These are phyloP conservation scores for Yarrowia yakushimensis DNA, from an alignment of 805 yeast species.

Conservation along the genomic window DNA sequence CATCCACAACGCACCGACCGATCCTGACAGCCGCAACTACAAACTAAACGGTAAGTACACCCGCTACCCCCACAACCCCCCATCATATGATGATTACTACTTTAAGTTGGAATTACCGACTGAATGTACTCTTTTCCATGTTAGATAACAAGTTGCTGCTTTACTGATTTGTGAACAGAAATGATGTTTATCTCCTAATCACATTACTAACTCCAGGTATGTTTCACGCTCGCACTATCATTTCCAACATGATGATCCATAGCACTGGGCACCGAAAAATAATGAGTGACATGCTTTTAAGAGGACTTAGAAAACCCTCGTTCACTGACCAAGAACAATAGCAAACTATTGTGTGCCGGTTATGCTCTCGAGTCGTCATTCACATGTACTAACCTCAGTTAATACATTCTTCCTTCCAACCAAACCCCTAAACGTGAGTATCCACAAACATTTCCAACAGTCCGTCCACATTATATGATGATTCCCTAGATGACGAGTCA, in stretches of 20 bases:
- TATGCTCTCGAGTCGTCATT: not conserved
- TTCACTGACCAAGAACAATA: constrained; percentile 53
- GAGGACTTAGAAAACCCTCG: constrained; percentile 99
- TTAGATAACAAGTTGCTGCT: constrained; percentile 61
- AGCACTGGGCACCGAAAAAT: constrained; percentile 98
- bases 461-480: constrained; percentile 18
- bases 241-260: constrained; percentile 64
- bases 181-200: not conserved
- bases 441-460: not conserved
- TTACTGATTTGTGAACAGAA: constrained; percentile 37
- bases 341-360: not conserved
- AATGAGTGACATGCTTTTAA: constrained; percentile 90
- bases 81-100: constrained; percentile 48
- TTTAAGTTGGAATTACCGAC: constrained; percentile 99
- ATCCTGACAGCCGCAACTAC: not conserved
- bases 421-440: not conserved
- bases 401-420: not conserved
- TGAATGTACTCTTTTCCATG: constrained; percentile 61
- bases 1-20: not conserved
- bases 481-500: constrained; percentile 94
- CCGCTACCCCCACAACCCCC: not conserved
- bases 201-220: constrained; percentile 24
- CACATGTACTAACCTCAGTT: constrained; percentile 15
- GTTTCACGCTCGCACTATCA: constrained; percentile 26
- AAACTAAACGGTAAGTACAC: constrained; percentile 23